Conservation (phyloP, 768 basidiomycete species). For the Xerocomus brunneocitrinus region DNA sequence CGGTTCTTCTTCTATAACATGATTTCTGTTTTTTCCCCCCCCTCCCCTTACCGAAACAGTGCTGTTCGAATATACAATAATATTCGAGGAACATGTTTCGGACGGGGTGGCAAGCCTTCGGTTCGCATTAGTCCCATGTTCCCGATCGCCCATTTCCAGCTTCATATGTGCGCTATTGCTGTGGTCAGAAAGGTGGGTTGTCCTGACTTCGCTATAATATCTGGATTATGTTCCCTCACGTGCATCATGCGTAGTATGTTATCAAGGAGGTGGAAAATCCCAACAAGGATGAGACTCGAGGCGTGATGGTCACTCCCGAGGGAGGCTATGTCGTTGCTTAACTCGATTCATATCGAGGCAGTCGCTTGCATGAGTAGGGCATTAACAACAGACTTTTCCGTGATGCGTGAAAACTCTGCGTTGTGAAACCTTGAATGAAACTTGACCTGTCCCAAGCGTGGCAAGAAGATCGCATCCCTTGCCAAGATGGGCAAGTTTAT, state of each 20-base stretch:
- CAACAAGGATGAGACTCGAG: constrained; percentile 62
- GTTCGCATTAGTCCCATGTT: constrained; percentile 46
- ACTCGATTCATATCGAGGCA: constrained; percentile 50
- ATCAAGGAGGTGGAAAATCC: constrained; percentile 93
- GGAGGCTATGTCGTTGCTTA: constrained; percentile 97
- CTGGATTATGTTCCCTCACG: constrained; percentile 38
- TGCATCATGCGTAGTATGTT: constrained; percentile 94
- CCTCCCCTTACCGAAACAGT: constrained; percentile 40
- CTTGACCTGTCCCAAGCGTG: constrained; percentile 90
- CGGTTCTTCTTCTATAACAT: constrained; percentile 61
- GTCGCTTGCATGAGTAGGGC: constrained; percentile 46
- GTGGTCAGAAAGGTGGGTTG: constrained; percentile 87
- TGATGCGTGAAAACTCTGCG: constrained; percentile 96
- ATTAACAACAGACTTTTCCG: constrained; percentile 91
- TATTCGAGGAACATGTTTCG: constrained; percentile 59
- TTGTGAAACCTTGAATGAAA: constrained; percentile 92
- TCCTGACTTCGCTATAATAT: neutral
- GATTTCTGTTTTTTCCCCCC: constrained; percentile 32
- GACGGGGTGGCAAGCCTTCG: constrained; percentile 52
- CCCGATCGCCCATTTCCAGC: constrained; percentile 80
- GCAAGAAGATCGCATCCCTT: constrained; percentile 80
- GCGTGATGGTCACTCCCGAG: constrained; percentile 98
- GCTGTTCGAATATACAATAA: constrained; percentile 64
- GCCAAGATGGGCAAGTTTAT: constrained; percentile 83
- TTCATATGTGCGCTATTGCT: constrained; percentile 97